Conservation (phyloP, 805 yeast species). For the Starmerella sirachaensis region DNA sequence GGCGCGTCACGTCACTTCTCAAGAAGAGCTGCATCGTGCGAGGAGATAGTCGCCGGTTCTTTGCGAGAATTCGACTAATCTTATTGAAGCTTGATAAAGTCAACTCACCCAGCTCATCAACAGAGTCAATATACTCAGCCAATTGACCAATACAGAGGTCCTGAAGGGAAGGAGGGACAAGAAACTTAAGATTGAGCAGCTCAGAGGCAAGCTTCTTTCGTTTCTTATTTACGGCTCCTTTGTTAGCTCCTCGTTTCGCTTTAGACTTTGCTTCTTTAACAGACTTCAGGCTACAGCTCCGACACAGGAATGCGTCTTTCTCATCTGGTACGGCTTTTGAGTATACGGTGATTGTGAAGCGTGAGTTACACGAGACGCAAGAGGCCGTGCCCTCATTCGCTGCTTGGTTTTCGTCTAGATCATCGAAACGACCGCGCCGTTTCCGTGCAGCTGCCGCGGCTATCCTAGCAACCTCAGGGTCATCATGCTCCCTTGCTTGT, state of each 20-base stretch:
- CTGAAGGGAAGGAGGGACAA: constrained; percentile 55
- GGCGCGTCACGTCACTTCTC: constrained; percentile 40
- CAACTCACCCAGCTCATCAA: constrained; percentile 77
- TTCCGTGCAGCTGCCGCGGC: constrained; percentile 24
- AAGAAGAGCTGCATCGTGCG: constrained; percentile 64
- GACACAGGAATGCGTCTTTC: constrained; percentile 43
- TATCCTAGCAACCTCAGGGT: constrained; percentile 22
- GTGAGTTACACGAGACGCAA: constrained; percentile 51
- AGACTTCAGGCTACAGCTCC: constrained; percentile 44
- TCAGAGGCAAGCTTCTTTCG: constrained; percentile 77
- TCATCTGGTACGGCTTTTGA: constrained; percentile 35
- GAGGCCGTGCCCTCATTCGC: constrained; percentile 40
- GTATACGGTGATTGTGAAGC: constrained; percentile 54
- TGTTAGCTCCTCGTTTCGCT: constrained; percentile 23
- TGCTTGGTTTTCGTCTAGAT: constrained; percentile 13
- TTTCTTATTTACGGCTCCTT: constrained; percentile 41
- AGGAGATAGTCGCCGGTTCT: constrained; percentile 68
- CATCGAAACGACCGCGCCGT: constrained; percentile 17
- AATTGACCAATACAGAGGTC: constrained; percentile 65
- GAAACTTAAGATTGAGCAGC: constrained; percentile 57
- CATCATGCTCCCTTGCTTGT: constrained; percentile 18
- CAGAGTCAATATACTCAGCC: constrained; percentile 55
- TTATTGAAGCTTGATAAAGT: constrained; percentile 60
- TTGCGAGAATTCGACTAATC: constrained; percentile 63
- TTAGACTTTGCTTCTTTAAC: constrained; percentile 37